Evolutionary conservation across 345 rosid genomes (phyloP), one percentile per base, ranked within the genome.

Genomic region (Aurinia saxatilis): DNA sequence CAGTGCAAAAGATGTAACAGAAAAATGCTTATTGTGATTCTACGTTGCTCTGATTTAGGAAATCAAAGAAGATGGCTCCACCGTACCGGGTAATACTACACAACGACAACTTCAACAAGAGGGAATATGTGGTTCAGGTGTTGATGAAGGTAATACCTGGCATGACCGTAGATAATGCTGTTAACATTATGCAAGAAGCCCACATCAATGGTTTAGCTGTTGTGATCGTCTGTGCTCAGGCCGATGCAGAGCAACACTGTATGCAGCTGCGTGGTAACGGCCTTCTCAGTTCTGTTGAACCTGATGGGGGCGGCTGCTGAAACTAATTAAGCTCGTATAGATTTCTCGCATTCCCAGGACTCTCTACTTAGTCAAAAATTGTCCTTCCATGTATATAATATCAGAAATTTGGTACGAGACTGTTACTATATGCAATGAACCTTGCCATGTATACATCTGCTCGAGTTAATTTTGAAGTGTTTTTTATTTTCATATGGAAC

Each of bases 141-240:
- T 57, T 93, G 80, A 87, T 93, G 97, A 93, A 93, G 66, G 96
- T 90, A 14, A 93, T 90, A 66, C 93, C 91, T 0, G 95, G 96
- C 10, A 93, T 93, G 99, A 87, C 99, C 5, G 68, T 93, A 9
- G 99, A 93, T 79, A 93, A 75, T 41, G 97, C 99, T 0, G 91
- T 89, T 16, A 93, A 93, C 49, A 85, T 93, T 57, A 93, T 93
- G 97, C 97, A 93, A 80, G 99, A 87, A 76, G 99, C 99, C 17
- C 96, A 93, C 67, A 35, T 78, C 77, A 93, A 90, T 58, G 99
- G 96, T 29, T 23, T 90, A 63, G 77, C 99, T 0, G 97, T 90
- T 57, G 97, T 93, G 48, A 93, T 93, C 25, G 84, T 90, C 23
- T 93, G 97, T 50, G 75, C 90, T 57, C 99, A 93, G 75, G 95